Evolutionary conservation across 176 grass and related monocot species (phyloP), one percentile per base, ranked within the genome.

Genomic region (Alopecurus myosuroides): DNA sequence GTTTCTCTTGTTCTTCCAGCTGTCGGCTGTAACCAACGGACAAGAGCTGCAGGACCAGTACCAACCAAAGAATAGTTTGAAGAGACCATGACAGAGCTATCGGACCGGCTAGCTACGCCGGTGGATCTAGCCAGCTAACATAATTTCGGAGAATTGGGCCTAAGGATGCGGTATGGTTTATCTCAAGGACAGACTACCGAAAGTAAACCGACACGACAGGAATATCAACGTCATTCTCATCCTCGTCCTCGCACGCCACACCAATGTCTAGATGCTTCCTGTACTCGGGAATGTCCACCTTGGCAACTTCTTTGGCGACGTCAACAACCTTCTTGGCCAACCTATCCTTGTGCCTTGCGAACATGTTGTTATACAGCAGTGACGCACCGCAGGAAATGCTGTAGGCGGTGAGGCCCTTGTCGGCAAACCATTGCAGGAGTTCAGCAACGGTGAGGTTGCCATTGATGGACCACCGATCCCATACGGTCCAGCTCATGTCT

Each of bases 351-450:
- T 94, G 89, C 65, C 89, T 92, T 0, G 85, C 48, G 4, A 94
- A 86, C 88, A 92, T 88, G 77, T 81, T 94, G 81, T 94, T 94
- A 72, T 90, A 97, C 40, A 94, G 58, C 17, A 92, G 86, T 29
- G 77, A 92, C 0, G 88, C 85, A 17, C 92, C 92, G 4, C 76
- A 92, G 0, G 92, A 94, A 48, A 94, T 87, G 83, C 88, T 94
- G 78, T 92, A 97, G 14, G 88, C 88, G 35, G 41, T 94, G 3
- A 94, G 90, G 28, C 85, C 89, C 55, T 90, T 94, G 71, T 88
- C 83, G 25, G 82, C 77, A 5, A 94, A 80, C 87, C 94, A 94
- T 19, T 85, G 87, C 11, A 97, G 55, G 11, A 94, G 85, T 63
- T 92, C 89, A 11, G 80, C 82, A 0, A 94, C 8, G 36, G 94